Conservation (phyloP, 805 yeast genomes). For the Candida methanosorbosa region DNA sequence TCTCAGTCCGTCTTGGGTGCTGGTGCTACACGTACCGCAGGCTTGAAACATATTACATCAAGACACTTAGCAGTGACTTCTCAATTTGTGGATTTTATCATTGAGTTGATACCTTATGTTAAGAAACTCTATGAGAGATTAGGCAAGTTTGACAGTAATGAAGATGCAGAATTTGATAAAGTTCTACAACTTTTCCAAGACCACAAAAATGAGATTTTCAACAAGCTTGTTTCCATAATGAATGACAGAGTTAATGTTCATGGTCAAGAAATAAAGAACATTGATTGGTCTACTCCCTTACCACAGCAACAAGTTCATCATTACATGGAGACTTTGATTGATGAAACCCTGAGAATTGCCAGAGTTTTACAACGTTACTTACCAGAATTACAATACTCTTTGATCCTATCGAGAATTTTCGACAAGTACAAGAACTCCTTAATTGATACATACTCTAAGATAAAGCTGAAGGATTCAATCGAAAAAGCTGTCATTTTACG, state of each 20-base stretch:
- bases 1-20: conserved; percentile 61
- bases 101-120: conserved; percentile 28
- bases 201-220: conserved; percentile 55
- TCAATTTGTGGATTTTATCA: conserved; percentile 48
- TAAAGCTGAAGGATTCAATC: conserved; percentile 38
- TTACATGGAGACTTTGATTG: conserved; percentile 59
- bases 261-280: conserved; percentile 34
- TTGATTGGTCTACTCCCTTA: conserved; percentile 42
- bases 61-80: conserved; percentile 62
- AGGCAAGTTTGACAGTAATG: conserved; percentile 19
- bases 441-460: conserved; percentile 41
- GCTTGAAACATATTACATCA: conserved; percentile 64
- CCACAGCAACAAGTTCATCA: conserved; percentile 40
- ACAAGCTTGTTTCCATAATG: conserved; percentile 65
- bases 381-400: conserved; percentile 37
- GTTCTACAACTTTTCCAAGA: conserved; percentile 37
- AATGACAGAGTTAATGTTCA: conserved; percentile 49
- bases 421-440: conserved; percentile 50
- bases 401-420: conserved; percentile 40
- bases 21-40: conserved; percentile 69
- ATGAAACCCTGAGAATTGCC: conserved; percentile 57
- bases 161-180: conserved; percentile 27
- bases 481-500: conserved; percentile 47
- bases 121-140: conserved; percentile 21
- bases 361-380: conserved; percentile 51